These are phyloP conservation scores for Tillandsia fasciculata DNA, from an alignment of 176 grass and related monocot species.

Conservation along the genomic window DNA sequence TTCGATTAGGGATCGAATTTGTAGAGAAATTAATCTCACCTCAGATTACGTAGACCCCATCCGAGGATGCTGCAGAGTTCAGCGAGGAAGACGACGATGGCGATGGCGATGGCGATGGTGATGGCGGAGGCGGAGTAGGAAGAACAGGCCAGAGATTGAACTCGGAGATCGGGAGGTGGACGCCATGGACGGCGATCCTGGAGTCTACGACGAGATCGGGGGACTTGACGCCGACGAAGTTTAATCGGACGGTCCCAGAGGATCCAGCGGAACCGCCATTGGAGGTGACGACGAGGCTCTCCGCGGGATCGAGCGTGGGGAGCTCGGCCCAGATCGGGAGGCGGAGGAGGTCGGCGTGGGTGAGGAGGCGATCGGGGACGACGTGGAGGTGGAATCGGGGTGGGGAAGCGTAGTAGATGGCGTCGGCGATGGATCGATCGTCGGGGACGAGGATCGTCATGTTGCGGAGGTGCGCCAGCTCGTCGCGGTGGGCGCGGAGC, in stretches of 20 bases:
- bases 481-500: slow-evolving; percentile 58
- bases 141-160: slow-evolving; percentile 17
- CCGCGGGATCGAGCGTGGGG: slow-evolving; percentile 40
- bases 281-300: slow-evolving; percentile 47
- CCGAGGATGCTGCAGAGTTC: too few relatives aligned
- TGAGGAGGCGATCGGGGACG: slow-evolving; percentile 43
- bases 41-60: too few relatives aligned
- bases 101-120: too few relatives aligned
- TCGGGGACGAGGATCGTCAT: slow-evolving; percentile 65
- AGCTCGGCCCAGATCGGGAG: slow-evolving; percentile 37
- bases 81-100: too few relatives aligned
- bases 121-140: slow-evolving; percentile 1
- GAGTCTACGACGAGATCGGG: slow-evolving; percentile 54
- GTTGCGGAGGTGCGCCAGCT: slow-evolving; percentile 42
- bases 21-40: too few relatives aligned
- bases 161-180: slow-evolving; percentile 46
- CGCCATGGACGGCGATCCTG: slow-evolving; percentile 45
- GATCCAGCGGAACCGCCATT: neutral
- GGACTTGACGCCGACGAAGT: slow-evolving; percentile 55
- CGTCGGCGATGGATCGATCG: slow-evolving; percentile 47
- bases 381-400: slow-evolving; percentile 53
- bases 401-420: slow-evolving; percentile 40
- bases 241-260: slow-evolving; percentile 21
- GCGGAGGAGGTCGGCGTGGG: slow-evolving; percentile 33
- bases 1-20: too few relatives aligned